These are phyloP conservation scores for Coemansia brasiliensis DNA, from an alignment of 192 early-diverging fungal species.

Conservation along the genomic window DNA sequence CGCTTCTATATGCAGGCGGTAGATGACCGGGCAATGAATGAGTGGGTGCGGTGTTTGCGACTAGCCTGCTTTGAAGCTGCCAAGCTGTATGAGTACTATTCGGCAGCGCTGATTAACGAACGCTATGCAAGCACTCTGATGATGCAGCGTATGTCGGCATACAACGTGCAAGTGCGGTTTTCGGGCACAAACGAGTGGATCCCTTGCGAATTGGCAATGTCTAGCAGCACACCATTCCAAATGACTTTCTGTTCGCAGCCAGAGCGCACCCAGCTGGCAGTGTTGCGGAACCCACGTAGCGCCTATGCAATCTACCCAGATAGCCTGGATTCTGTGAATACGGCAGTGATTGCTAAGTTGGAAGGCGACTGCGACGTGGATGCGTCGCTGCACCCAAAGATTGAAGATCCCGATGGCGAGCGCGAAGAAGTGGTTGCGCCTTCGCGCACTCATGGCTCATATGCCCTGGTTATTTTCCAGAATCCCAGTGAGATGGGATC, in stretches of 20 bases:
- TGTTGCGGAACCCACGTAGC: constrained; percentile 30
- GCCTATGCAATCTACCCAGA: constrained; percentile 58
- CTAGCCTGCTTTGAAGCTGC: constrained; percentile 74
- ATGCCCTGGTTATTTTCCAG: constrained; percentile 54
- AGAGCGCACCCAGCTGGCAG: constrained; percentile 33
- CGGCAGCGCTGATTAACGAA: constrained; percentile 53
- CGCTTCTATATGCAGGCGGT: constrained; percentile 65
- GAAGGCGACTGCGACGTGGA: constrained; percentile 58
- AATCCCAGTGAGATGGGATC: constrained; percentile 45
- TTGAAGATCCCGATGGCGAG: constrained; percentile 45
- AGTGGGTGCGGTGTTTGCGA: constrained; percentile 71
- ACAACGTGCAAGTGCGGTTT: constrained; percentile 49
- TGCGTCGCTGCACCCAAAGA: constrained; percentile 42
- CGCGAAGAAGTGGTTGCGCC: constrained; percentile 31
- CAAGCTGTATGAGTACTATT: constrained; percentile 75
- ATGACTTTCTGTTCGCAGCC: constrained; percentile 33
- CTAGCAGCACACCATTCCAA: constrained; percentile 19
- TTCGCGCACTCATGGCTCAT: constrained; percentile 46
- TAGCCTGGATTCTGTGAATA: constrained; percentile 49
- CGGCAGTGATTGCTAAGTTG: constrained; percentile 56
- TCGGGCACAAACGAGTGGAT: constrained; percentile 57
- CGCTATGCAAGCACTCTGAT: constrained; percentile 31
- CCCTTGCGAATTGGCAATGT: constrained; percentile 48
- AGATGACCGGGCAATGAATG: constrained; percentile 58
- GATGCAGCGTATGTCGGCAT: constrained; percentile 25